Evolutionary conservation across 2,329 filamentous ascomycete species (phyloP).

Genomic region (Beauveria sp.): DNA sequence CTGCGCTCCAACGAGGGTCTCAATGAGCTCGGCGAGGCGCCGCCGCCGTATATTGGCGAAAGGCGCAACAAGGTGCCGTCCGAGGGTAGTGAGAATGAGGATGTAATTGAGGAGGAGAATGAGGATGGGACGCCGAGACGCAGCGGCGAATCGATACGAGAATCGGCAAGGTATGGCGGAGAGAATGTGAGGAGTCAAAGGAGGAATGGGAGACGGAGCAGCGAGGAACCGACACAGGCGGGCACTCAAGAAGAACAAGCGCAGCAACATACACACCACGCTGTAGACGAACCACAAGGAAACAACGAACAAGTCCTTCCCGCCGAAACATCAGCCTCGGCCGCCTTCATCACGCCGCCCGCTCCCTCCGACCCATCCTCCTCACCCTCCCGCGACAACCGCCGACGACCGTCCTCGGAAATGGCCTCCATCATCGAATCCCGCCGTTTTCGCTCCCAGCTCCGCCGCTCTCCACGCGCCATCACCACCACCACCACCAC

Average conservation of each 20-base stretch:
- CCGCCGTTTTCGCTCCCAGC: neutral
- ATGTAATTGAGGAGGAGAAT: neutral
- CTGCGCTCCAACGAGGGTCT: conserved; percentile 43
- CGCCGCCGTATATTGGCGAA: conserved; percentile 49
- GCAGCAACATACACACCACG: too few species aligned
- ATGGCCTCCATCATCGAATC: neutral
- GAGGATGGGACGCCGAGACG: neutral
- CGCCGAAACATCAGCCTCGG: neutral
- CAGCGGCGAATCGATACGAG: neutral
- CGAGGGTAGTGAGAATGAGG: neutral
- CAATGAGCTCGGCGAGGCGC: conserved; percentile 57
- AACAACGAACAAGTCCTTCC: neutral
- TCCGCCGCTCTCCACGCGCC: neutral
- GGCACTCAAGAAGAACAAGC: neutral
- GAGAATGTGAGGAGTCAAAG: neutral
- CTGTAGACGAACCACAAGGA: neutral
- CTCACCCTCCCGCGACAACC: neutral
- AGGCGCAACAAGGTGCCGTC: conserved; percentile 19
- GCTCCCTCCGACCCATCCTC: neutral
- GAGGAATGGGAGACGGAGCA: neutral
- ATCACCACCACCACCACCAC: neutral
- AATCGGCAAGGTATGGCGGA: neutral
- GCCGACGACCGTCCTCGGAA: neutral
- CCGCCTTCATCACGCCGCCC: neutral
- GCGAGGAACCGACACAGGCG: neutral